phyloP scores from a whole-genome alignment of 2,329 filamentous ascomycete genomes.

The Alternaria triticimaculans region DNA sequence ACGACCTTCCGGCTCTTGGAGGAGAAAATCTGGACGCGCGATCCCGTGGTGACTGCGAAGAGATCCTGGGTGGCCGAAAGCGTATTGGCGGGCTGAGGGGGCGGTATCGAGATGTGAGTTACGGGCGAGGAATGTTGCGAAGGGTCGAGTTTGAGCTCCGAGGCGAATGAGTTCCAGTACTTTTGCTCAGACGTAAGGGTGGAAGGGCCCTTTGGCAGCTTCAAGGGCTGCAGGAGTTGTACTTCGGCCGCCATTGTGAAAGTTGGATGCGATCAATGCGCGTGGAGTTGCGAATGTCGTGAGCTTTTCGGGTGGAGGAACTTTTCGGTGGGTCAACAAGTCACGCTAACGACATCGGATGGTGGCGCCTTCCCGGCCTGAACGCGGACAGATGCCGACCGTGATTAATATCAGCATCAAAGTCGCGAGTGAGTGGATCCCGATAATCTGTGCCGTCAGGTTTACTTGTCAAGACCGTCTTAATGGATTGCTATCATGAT shows the following conservation, averaged over 20 bases:
- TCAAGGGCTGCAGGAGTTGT: constrained; percentile 78
- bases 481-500: neutral
- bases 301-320: constrained; percentile 19
- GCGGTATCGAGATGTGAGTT: constrained; percentile 80
- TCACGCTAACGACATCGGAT: constrained; percentile 15
- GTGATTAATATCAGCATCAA: constrained; percentile 4
- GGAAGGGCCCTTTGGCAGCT: constrained; percentile 81
- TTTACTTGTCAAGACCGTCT: neutral
- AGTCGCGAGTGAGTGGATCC: neutral
- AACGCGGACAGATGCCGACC: constrained; percentile 11
- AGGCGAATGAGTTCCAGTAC: constrained; percentile 96
- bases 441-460: neutral
- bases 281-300: constrained; percentile 18
- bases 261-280: constrained; percentile 13
- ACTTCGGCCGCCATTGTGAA: constrained; percentile 82
- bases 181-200: constrained; percentile 89
- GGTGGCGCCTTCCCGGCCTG: constrained; percentile 12
- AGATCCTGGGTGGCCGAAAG: constrained; percentile 62
- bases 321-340: constrained; percentile 29
- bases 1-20: constrained; percentile 88
- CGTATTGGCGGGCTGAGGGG: constrained; percentile 54
- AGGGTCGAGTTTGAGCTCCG: constrained; percentile 80
- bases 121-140: constrained; percentile 90
- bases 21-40: constrained; percentile 91
- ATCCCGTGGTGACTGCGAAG: constrained; percentile 94